Evolutionary conservation across 1,139 yeast genomes (phyloP).

Genomic region (Fermentozyma sake): DNA sequence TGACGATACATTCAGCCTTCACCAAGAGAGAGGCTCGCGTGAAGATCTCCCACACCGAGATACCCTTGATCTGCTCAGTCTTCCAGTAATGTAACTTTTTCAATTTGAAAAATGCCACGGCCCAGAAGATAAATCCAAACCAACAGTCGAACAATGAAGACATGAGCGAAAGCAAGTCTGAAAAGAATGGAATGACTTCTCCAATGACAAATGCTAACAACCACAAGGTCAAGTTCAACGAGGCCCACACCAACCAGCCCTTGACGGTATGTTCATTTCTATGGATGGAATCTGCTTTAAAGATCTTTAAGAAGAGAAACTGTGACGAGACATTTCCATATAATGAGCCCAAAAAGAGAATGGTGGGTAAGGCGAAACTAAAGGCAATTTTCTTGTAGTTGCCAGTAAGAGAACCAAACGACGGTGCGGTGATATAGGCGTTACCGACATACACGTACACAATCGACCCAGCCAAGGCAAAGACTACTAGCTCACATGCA

Average conservation of each 20-base stretch:
- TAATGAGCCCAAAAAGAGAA: slow-evolving; percentile 52
- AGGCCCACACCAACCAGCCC: slow-evolving; percentile 54
- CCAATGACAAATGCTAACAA: slow-evolving; percentile 53
- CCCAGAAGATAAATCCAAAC: slow-evolving; percentile 66
- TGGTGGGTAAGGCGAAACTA: slow-evolving; percentile 59
- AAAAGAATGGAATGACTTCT: slow-evolving; percentile 60
- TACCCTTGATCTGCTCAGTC: slow-evolving; percentile 4
- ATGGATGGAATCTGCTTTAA: slow-evolving; percentile 38
- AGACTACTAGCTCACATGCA: slow-evolving; percentile 43
- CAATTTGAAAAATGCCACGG: slow-evolving; percentile 51
- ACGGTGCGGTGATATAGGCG: slow-evolving; percentile 53
- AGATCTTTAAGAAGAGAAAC: slow-evolving; percentile 45
- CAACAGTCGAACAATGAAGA: slow-evolving; percentile 62
- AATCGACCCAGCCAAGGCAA: slow-evolving; percentile 51
- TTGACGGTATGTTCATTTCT: slow-evolving; percentile 42
- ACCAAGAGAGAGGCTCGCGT: slow-evolving; percentile 14
- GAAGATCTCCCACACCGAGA: slow-evolving; percentile 14
- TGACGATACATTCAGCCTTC: slow-evolving; percentile 31
- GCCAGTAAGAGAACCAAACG: slow-evolving; percentile 49
- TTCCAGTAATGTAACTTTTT: slow-evolving; percentile 16
- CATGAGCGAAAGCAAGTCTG: slow-evolving; percentile 55
- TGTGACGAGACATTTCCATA: slow-evolving; percentile 53
- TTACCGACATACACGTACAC: slow-evolving; percentile 57
- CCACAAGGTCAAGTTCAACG: slow-evolving; percentile 43
- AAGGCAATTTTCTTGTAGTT: slow-evolving; percentile 50